Percentiles rank a stretch among this genome's conserved stretches.
phyloP scores from a whole-genome alignment of 2,329 filamentous ascomycete species.

The Sclerotinia nivalis region DNA sequence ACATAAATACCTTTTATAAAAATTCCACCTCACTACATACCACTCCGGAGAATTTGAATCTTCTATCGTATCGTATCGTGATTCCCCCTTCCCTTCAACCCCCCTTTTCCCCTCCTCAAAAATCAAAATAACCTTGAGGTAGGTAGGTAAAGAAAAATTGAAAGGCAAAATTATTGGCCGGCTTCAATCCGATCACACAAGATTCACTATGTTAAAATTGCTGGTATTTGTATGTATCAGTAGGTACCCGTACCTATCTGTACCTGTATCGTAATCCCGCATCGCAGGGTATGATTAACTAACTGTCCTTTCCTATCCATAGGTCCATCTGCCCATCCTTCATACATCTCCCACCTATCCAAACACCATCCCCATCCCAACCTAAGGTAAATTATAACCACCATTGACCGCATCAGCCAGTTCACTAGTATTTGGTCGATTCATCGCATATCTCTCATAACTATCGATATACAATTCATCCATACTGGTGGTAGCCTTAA shows the following conservation, averaged over 20 bases:
- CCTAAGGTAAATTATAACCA: conserved; percentile 44
- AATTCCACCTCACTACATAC: no score
- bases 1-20: no score
- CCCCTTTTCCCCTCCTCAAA: no score
- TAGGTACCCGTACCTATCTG: background rate
- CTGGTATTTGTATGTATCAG: no score
- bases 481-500: conserved; percentile 44
- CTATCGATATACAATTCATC: conserved; percentile 65
- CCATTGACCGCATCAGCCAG: conserved; percentile 61
- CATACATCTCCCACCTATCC: background rate
- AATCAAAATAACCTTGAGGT: no score
- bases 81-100: no score
- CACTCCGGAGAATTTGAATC: no score
- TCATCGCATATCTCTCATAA: conserved; percentile 68
- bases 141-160: no score
- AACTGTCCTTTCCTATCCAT: background rate
- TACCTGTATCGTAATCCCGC: background rate
- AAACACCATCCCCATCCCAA: background rate
- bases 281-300: background rate
- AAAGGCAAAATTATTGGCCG: no score
- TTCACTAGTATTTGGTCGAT: conserved; percentile 58
- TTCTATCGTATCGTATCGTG: no score
- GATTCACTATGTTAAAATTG: no score
- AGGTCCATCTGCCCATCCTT: background rate
- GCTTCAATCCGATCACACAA: no score